Evolutionary conservation across 169 alveolate species (phyloP).

Genomic region (Pseudocohnilembus persalinus): DNA sequence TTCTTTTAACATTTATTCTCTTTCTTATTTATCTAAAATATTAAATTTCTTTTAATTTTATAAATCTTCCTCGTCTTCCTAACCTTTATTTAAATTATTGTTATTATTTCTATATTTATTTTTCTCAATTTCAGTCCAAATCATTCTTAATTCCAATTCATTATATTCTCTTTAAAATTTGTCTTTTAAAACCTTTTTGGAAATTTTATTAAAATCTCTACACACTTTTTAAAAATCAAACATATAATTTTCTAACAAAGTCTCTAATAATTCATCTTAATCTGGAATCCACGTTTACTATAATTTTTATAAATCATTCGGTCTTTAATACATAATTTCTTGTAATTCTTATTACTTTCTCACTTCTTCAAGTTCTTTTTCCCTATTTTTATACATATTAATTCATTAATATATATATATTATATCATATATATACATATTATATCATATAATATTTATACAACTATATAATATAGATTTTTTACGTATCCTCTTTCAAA

Average conservation of each 20-base stretch:
- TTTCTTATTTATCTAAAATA: background rate
- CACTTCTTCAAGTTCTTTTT: conserved; percentile 19
- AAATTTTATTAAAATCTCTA: conserved; percentile 15
- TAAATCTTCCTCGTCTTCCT: background rate
- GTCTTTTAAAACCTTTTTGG: background rate
- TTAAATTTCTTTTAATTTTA: background rate
- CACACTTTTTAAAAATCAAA: conserved; percentile 36
- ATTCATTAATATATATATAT: background rate
- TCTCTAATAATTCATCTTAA: conserved; percentile 27
- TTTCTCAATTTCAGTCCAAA: background rate
- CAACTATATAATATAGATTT: background rate
- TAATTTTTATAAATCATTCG: background rate
- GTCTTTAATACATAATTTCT: background rate
- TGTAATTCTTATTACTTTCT: conserved; percentile 18
- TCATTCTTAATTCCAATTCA: background rate
- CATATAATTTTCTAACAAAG: conserved; percentile 24
- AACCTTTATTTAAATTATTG: background rate
- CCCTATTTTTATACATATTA: conserved; percentile 2
- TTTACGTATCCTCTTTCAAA: background rate
- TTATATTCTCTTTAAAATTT: background rate
- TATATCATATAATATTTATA: conserved; percentile 4
- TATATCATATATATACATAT: background rate
- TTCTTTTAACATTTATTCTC: background rate
- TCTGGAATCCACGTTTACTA: conserved; percentile 33
- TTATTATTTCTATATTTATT: background rate